Base-by-base conservation (phyloP, 129 eudicot genomes). In the Chrysanthemum makinoi region DNA sequence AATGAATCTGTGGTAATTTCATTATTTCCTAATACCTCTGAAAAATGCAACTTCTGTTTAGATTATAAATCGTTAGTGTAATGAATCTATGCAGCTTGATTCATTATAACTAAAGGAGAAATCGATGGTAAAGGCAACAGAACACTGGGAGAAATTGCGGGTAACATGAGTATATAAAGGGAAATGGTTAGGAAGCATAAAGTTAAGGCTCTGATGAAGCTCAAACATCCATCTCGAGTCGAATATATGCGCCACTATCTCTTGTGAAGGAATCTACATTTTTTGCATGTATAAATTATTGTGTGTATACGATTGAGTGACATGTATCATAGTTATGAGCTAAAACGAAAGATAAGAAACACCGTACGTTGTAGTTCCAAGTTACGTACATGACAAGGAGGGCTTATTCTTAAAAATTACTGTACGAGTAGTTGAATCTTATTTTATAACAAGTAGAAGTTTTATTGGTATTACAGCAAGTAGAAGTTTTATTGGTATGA, bases 151-250 rank as follows among this genome's bases (percentile, higher is more conserved):
- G 99, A 95, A 75, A 95, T 95, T 6, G 99, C 91, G 0, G 96
- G 97, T 4, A 95, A 95, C 75, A 79, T 95, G 68, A 95, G 86
- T 72, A 95, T 95, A 61, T 95, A 97, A 6, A 73, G 99, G 71
- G 99, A 90, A 77, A 95, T 87, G 99, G 99, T 95, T 6, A 73
- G 99, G 22, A 95, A 90, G 84, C 88, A 95, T 47, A 97, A 95
- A 81, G 83, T 90, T 18, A 95, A 95, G 85, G 97, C 99, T 73
- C 82, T 95, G 24, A 86, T 95, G 99, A 95, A 95, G 85, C 97
- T 94, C 82, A 89, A 94, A 84, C 98, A 85, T 75, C 96, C 96
- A 2, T 75, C 95, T 70, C 83, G 98, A 70, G 87, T 87, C 10
- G 95, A 94, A 66, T 94, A 94, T 81, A 86, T 94, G 62, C 92